Base-by-base conservation (phyloP, 106 monocot species). In the Xerophyta viscosa region DNA sequence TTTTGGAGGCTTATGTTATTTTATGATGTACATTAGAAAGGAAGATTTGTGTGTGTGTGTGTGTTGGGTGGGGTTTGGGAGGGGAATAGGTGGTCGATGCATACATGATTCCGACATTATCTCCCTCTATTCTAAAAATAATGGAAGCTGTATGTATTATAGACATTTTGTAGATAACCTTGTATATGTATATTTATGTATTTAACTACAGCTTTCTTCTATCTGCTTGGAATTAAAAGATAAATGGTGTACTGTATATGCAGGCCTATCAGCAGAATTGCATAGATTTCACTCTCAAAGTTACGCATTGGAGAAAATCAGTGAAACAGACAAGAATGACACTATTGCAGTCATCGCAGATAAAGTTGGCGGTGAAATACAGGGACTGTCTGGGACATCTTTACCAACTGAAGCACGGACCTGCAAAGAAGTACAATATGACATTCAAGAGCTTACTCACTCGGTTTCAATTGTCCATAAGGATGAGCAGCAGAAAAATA, bases 261-360 rank as follows among this genome's bases (percentile, higher is more conserved):
- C 71, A 96, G 94, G 85, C 70, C 31, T 78, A 47, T 71, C 78
- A 21, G 51, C 31, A 24, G 76, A 85, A 26, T 36, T 96, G 30
- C 64, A 50, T 51, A 43, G 37, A 52, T 46, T 98, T 48, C 51
- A 76, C 36, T 26, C 27, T 46, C 66, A 33, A 64, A 69, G 23
- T 42, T 74, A 71, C 63, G 71, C 58, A 27, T 44, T 58, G 26
- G n/a, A 27, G 29, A 47, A 75, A 39, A 46, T 27, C 36, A 29
- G 33, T 50, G 58, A 22, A 9, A 33, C 33, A 52, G 72, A 51
- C 36, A 50, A 60, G 19, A 29, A 22, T 43, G 29, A 56, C 13
- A 5, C 14, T 23, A 41, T 17, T 37, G 18, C 42, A 63, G 27
- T 27, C 46, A 36, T 48, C 45, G 28, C 57, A 31, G 60, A 27